Conservation (phyloP, 2,329 filamentous ascomycete genomes). For the Colletotrichum simmondsii region DNA sequence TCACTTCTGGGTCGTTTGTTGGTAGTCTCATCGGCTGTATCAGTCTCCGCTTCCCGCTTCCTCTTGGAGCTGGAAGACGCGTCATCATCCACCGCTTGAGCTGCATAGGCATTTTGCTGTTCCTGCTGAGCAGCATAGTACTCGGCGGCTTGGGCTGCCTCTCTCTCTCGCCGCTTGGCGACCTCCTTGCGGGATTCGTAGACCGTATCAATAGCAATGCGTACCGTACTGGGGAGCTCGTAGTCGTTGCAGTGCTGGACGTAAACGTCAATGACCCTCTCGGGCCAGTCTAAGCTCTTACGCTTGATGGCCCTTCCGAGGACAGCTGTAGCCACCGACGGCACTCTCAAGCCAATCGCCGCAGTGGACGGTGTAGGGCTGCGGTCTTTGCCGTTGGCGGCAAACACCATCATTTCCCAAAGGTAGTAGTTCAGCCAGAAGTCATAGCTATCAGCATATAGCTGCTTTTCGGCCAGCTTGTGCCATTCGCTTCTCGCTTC, state of each 20-base stretch:
- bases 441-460: constrained; percentile 82
- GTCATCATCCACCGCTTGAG: constrained; percentile 41
- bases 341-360: constrained; percentile 67
- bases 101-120: constrained; percentile 41
- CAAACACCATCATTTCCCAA: constrained; percentile 83
- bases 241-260: constrained; percentile 89
- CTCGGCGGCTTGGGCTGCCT: constrained; percentile 70
- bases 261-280: constrained; percentile 79
- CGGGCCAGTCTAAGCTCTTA: constrained; percentile 78
- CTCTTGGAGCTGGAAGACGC: constrained; percentile 69
- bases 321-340: constrained; percentile 79
- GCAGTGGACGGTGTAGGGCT: constrained; percentile 61
- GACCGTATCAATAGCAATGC: constrained; percentile 78
- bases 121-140: constrained; percentile 56
- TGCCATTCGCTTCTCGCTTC: constrained; percentile 84
- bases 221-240: constrained; percentile 80
- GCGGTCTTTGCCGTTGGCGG: constrained; percentile 60
- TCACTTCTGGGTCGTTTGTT: constrained; percentile 75
- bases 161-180: constrained; percentile 71
- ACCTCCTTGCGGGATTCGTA: constrained; percentile 75
- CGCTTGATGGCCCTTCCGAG: constrained; percentile 76
- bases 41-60: constrained; percentile 73
- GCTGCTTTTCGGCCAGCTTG: constrained; percentile 70
- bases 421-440: constrained; percentile 95
- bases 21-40: constrained; percentile 60